phyloP scores from a whole-genome alignment of 1,139 yeast genomes.

The Blastobotrys indianensis region DNA sequence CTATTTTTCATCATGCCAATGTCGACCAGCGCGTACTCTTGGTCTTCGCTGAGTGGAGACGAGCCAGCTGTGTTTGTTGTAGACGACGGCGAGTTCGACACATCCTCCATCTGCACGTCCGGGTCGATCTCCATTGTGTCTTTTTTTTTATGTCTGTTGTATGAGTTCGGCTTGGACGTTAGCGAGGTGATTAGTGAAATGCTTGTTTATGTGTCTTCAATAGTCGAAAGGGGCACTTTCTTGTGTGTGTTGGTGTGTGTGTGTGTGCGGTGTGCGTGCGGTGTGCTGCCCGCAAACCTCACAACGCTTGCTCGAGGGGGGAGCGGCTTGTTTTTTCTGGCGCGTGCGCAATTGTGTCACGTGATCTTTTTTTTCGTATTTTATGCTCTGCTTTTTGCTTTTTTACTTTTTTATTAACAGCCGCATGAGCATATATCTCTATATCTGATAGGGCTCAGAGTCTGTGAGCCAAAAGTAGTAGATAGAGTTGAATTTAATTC shows the following conservation, averaged over 20 bases:
- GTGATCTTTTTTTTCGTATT: too few species aligned
- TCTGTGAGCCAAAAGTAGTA: too few species aligned
- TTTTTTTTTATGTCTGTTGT: not conserved
- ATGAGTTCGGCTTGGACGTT: not conserved
- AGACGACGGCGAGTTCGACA: constrained; percentile 9
- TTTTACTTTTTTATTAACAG: too few species aligned
- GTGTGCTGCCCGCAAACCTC: too few species aligned
- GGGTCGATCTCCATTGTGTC: constrained; percentile 35
- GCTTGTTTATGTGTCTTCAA: not conserved
- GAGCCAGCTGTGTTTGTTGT: not conserved
- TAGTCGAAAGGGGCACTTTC: not conserved
- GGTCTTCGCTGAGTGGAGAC: constrained; percentile 8
- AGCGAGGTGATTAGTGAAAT: not conserved
- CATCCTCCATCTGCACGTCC: constrained; percentile 37
- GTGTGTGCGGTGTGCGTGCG: too few species aligned
- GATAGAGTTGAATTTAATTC: too few species aligned
- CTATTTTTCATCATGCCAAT: constrained; percentile 5
- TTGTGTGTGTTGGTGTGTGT: not conserved
- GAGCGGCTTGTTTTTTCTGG: too few species aligned
- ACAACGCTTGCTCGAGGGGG: too few species aligned
- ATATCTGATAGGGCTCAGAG: too few species aligned
- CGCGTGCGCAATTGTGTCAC: too few species aligned
- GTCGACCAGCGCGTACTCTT: constrained; percentile 11
- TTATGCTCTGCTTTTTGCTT: too few species aligned
- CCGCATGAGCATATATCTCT: too few species aligned